Conservation (phyloP, 306 rosid species). For the Delonix regia region DNA sequence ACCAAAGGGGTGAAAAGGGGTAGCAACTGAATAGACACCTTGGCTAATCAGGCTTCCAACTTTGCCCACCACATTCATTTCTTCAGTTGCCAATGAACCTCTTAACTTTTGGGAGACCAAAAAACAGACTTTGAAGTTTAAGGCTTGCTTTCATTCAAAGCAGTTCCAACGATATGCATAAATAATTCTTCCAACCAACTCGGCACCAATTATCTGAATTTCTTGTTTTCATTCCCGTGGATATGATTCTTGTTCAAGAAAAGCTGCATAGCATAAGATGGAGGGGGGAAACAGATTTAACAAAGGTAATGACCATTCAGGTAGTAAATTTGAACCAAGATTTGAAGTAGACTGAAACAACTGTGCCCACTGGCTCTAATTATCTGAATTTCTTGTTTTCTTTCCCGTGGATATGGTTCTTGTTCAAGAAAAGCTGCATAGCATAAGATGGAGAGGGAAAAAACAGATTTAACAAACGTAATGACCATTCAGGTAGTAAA, state of each 20-base stretch:
- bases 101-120: constrained; percentile 39
- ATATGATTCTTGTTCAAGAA: constrained; percentile 39
- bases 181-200: constrained; percentile 36
- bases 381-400: constrained; percentile 27
- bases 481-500: constrained; percentile 10
- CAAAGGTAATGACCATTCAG: constrained; percentile 7
- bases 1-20: constrained; percentile 97
- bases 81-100: constrained; percentile 38
- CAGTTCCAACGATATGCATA: constrained; percentile 27
- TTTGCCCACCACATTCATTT: constrained; percentile 90
- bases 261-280: constrained; percentile 39
- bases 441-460: constrained; percentile 2
- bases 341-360: background rate
- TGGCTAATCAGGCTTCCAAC: constrained; percentile 85
- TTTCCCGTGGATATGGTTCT: constrained; percentile 33
- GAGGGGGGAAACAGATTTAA: background rate
- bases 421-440: constrained; percentile 45
- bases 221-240: constrained; percentile 29
- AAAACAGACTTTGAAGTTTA: constrained; percentile 37
- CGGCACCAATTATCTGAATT: constrained; percentile 13
- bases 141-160: constrained; percentile 38
- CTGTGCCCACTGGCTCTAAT: constrained; percentile 1
- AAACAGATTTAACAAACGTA: constrained; percentile 8
- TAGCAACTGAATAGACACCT: constrained; percentile 94
- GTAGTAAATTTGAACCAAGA: constrained; percentile 1